A percentile compares a stretch with the other conserved stretches of the same genome.
Evolutionary conservation across 768 basidiomycete species (phyloP).

Genomic region (Leccinum imitatum): DNA sequence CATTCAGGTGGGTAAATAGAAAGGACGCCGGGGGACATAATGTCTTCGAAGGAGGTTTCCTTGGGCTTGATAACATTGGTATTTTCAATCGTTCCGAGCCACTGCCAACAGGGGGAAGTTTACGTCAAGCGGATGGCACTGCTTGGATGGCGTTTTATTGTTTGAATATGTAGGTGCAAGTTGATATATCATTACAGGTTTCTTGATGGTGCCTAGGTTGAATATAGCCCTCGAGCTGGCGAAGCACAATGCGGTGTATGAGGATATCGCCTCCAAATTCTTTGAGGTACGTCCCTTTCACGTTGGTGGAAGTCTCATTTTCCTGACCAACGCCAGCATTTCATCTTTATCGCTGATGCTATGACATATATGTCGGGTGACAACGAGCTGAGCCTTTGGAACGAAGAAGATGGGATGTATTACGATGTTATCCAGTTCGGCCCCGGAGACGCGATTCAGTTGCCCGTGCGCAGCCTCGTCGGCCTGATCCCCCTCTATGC

Average conservation of each 20-base stretch:
- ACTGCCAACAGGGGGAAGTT: conserved; percentile 86
- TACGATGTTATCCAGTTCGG: conserved; percentile 96
- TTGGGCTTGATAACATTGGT: conserved; percentile 97
- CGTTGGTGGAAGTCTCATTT: conserved; percentile 4
- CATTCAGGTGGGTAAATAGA: conserved; percentile 90
- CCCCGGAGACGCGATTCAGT: conserved; percentile 76
- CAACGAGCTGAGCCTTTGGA: conserved; percentile 85
- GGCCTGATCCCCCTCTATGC: conserved; percentile 98
- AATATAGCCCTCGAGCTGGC: conserved; percentile 97
- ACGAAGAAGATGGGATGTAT: conserved; percentile 96
- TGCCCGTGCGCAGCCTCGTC: conserved; percentile 92
- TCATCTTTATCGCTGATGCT: conserved; percentile 97
- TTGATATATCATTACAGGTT: not conserved
- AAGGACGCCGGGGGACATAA: conserved; percentile 95
- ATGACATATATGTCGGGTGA: conserved; percentile 92
- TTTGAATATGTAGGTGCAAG: conserved; percentile 76
- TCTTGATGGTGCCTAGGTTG: conserved; percentile 52
- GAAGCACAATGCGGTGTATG: conserved; percentile 96
- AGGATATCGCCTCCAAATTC: conserved; percentile 99
- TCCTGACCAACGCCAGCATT: conserved; percentile 59
- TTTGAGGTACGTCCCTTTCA: conserved; percentile 58
- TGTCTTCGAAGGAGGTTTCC: conserved; percentile 97
- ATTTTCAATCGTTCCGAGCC: conserved; percentile 98
- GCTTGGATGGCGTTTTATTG: conserved; percentile 99
- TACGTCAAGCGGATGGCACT: conserved; percentile 98